Percentiles rank a stretch among this genome's conserved stretches.
Conservation (phyloP, 306 rosid genomes). For the Lupinus albus region DNA sequence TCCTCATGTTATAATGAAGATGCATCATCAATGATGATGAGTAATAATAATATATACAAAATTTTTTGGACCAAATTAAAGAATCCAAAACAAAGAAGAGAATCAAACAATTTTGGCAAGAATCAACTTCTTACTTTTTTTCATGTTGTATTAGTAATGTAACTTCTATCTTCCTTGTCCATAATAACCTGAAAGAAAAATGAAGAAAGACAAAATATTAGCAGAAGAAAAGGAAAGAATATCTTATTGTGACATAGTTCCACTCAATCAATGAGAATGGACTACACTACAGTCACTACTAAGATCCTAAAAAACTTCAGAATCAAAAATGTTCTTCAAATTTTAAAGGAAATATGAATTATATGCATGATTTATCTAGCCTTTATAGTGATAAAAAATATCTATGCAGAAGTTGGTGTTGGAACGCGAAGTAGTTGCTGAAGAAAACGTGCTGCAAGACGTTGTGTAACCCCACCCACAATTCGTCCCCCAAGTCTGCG, state of each 20-base stretch:
- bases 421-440: slow-evolving; percentile 78
- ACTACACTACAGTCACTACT: not conserved
- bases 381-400: slow-evolving; percentile 38
- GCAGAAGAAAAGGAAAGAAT: slow-evolving; percentile 31
- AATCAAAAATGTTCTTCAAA: slow-evolving; percentile 3
- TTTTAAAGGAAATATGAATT: slow-evolving; percentile 2
- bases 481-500: slow-evolving; percentile 74
- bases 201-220: slow-evolving; percentile 29
- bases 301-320: slow-evolving; percentile 11
- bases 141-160: slow-evolving; percentile 32
- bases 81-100: slow-evolving; percentile 20
- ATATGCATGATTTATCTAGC: slow-evolving; percentile 34
- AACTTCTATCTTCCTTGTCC: slow-evolving; percentile 36
- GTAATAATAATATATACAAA: slow-evolving; percentile 30
- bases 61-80: slow-evolving; percentile 34
- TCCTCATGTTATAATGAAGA: slow-evolving; percentile 4
- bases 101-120: slow-evolving; percentile 34
- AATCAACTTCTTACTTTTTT: slow-evolving; percentile 43
- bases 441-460: slow-evolving; percentile 85
- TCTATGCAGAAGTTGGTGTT: slow-evolving; percentile 50
- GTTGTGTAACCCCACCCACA: slow-evolving; percentile 82
- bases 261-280: slow-evolving; percentile 2
- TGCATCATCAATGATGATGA: slow-evolving; percentile 13
- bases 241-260: slow-evolving; percentile 2
- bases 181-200: slow-evolving; percentile 39